Base-by-base conservation (phyloP, 495 filamentous ascomycete species). In the Penicillium ochrochloron region DNA sequence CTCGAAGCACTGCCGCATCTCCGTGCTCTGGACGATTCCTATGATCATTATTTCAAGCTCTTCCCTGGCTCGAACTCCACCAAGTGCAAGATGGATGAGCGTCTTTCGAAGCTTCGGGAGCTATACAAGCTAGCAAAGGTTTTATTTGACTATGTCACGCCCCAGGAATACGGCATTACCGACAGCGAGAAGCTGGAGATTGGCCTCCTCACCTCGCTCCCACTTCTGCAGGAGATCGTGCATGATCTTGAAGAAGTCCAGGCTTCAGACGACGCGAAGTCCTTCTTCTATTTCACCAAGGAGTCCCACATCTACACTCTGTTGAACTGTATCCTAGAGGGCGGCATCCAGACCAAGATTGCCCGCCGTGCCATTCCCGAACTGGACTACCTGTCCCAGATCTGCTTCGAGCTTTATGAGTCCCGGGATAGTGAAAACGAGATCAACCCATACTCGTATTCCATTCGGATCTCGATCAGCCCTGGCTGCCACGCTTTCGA, bases 241-340 rank as follows among this genome's bases (percentile, higher is more conserved):
- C 88, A 90, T 68, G 93, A 98, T 72, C 83, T 99, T n/a, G 95
- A 99, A 78, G 93, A 97, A 73, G 92, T 98, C 66, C 95, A 98
- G 77, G 94, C 95, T 5, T 94, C 91, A 0, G 86, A 92, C 54
- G 90, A 94, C 72, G 93, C 93, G 21, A 97, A 97, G 71, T 93
- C 90, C 5, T 97, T 97, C 80, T 89, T 98, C 80, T 99, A 99
- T 78, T 99, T 99, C 74, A 99, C 95, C 31, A 99, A 99, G 73
- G 95, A 99, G 80, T 95, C 91, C 6, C 95, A 99, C 69, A 97
- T 99, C 67, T 99, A 99, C 78, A 98, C 95, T 19, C 84, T 99
- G 34, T 85, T 99, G 52, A 99, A 99, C 77, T 98, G 96, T 75
- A 97, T 99, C 65, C 82, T 99, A 35, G 95, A 97, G 78, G 95